Evolutionary conservation across 148 eudicot species (phyloP).

Genomic region (Persicaria tinctoria): DNA sequence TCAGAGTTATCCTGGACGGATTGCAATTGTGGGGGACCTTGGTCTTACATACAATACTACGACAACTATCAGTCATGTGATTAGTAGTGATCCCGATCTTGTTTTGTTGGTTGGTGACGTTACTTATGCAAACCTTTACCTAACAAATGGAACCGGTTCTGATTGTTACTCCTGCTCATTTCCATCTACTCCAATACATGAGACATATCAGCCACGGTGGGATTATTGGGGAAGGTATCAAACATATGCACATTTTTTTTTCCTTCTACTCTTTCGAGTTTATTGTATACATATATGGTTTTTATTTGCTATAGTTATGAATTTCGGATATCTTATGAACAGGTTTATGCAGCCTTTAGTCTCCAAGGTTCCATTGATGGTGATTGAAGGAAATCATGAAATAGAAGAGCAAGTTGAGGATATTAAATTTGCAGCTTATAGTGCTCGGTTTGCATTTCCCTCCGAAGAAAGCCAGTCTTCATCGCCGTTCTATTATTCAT

Average conservation of each 20-base stretch:
- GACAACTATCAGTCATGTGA: slow-evolving; percentile 61
- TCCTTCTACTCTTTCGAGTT: background rate
- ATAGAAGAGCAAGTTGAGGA: slow-evolving; percentile 65
- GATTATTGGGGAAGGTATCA: slow-evolving; percentile 94
- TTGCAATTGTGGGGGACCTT: slow-evolving; percentile 80
- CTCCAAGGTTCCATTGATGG: slow-evolving; percentile 84
- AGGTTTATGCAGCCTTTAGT: slow-evolving; percentile 83
- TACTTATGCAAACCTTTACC: slow-evolving; percentile 80
- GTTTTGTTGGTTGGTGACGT: slow-evolving; percentile 82
- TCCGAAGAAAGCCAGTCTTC: slow-evolving; percentile 72
- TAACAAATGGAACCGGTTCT: slow-evolving; percentile 84
- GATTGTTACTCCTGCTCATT: slow-evolving; percentile 91
- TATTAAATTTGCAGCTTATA: slow-evolving; percentile 75
- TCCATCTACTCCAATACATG: slow-evolving; percentile 82
- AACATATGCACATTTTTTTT: background rate
- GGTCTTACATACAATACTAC: slow-evolving; percentile 90
- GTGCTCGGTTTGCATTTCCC: slow-evolving; percentile 93
- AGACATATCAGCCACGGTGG: slow-evolving; percentile 98
- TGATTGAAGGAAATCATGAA: slow-evolving; percentile 96
- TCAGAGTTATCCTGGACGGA: slow-evolving; percentile 49
- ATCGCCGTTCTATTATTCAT: slow-evolving; percentile 87
- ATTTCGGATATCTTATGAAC: slow-evolving; percentile 14
- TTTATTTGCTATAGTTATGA: background rate
- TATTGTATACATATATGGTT: background rate
- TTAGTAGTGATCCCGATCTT: slow-evolving; percentile 69